phyloP scores from a whole-genome alignment of 768 basidiomycete genomes.

The Nevesoporus exiguus region DNA sequence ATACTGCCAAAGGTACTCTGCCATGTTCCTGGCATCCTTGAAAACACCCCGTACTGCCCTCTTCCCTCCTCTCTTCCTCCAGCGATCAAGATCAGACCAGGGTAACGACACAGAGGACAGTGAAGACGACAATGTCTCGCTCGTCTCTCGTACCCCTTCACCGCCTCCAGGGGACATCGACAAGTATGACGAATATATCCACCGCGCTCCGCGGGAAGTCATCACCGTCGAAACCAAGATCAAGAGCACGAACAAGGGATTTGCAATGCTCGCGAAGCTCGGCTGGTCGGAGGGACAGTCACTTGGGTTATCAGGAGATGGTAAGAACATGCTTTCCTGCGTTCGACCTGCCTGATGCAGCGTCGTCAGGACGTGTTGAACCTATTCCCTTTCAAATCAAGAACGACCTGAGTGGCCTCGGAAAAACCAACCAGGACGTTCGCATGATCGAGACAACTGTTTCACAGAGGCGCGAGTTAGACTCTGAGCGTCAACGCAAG shows the following conservation, averaged over 20 bases:
- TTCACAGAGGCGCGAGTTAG: slow-evolving; percentile 72
- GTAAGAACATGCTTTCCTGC: slow-evolving; percentile 34
- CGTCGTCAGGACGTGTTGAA: slow-evolving; percentile 64
- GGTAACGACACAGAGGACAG: slow-evolving; percentile 39
- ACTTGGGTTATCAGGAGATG: slow-evolving; percentile 72
- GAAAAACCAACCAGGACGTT: slow-evolving; percentile 74
- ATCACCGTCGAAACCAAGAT: slow-evolving; percentile 82
- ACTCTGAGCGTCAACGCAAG: slow-evolving; percentile 76
- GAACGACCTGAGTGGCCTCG: slow-evolving; percentile 73
- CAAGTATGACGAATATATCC: slow-evolving; percentile 66
- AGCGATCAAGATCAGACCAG: slow-evolving; percentile 55
- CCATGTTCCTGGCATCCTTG: slow-evolving; percentile 42
- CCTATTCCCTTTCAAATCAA: slow-evolving; percentile 82
- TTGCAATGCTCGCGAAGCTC: slow-evolving; percentile 73
- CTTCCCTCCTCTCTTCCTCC: slow-evolving; percentile 43
- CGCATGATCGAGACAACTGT: slow-evolving; percentile 85
- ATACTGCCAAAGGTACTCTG: slow-evolving; percentile 67
- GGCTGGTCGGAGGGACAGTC: slow-evolving; percentile 82
- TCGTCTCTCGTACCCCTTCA: slow-evolving; percentile 77
- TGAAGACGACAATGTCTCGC: slow-evolving; percentile 66
- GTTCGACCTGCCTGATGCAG: background rate
- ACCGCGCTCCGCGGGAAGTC: slow-evolving; percentile 52
- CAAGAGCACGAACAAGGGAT: slow-evolving; percentile 76
- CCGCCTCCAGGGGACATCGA: slow-evolving; percentile 50
- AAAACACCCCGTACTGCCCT: slow-evolving; percentile 54